phyloP scores from a whole-genome alignment of 176 grass and related monocot genomes.

The Ananas comosus region DNA sequence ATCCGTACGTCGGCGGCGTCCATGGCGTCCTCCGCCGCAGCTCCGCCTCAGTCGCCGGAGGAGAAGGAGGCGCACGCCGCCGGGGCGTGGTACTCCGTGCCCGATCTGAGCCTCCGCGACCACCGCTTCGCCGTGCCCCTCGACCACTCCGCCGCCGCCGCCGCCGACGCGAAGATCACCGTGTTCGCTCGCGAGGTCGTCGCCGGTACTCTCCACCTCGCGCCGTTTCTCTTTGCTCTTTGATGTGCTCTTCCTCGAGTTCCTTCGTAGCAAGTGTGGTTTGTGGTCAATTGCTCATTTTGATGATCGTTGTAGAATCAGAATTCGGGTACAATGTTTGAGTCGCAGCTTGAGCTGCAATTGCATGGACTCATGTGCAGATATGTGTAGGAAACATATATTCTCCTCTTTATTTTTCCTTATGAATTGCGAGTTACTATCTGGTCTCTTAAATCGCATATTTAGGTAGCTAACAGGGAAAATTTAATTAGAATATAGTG shows the following conservation, averaged over 20 bases:
- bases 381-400: no score
- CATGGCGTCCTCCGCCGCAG: conserved; percentile 32
- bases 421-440: no score
- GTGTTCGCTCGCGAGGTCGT: conserved; percentile 89
- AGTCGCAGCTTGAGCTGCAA: no score
- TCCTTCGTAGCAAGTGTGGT: no score
- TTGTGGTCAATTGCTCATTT: no score
- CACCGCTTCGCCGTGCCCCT: conserved; percentile 80
- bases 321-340: no score
- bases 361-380: no score
- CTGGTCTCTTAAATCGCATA: no score
- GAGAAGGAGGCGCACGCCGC: conserved; percentile 27
- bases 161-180: conserved; percentile 32
- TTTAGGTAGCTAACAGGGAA: no score
- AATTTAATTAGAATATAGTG: no score
- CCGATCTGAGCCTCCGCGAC: conserved; percentile 74
- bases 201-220: conserved; percentile 27
- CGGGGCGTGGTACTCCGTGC: conserved; percentile 57
- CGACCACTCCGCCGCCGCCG: conserved; percentile 37
- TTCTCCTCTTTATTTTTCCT: no score
- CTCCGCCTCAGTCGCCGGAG: neutral
- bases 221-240: neutral
- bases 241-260: neutral
- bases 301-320: no score
- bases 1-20: neutral